phyloP scores from a whole-genome alignment of 768 basidiomycete genomes.

The Boletus eberwhitei region DNA sequence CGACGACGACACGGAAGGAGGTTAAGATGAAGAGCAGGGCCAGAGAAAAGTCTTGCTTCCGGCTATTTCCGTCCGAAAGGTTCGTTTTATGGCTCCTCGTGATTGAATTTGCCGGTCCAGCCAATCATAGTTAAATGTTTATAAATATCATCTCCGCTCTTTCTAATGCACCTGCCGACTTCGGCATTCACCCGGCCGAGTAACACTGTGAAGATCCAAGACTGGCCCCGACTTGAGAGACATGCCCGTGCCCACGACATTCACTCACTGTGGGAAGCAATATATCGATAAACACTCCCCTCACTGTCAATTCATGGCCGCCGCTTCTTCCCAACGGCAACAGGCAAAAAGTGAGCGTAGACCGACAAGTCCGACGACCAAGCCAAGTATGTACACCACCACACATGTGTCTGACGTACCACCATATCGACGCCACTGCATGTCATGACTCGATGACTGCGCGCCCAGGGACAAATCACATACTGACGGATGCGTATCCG shows the following conservation, averaged over 20 bases:
- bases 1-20: constrained; percentile 17
- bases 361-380: neutral
- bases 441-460: neutral
- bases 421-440: neutral
- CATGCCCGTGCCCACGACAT: neutral
- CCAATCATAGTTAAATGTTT: constrained; percentile 25
- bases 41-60: constrained; percentile 24
- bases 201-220: no score
- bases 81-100: constrained; percentile 23
- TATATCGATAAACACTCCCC: no score
- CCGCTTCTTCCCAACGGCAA: neutral
- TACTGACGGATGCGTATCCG: constrained; percentile 70
- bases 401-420: neutral
- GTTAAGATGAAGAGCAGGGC: constrained; percentile 7
- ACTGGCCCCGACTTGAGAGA: neutral
- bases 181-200: neutral
- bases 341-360: neutral
- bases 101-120: constrained; percentile 1
- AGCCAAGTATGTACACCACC: neutral
- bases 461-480: constrained; percentile 31
- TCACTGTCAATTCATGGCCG: neutral
- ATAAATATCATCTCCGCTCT: constrained; percentile 16
- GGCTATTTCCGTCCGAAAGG: constrained; percentile 21
- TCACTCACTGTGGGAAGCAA: neutral
- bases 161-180: neutral